phyloP scores from a whole-genome alignment of 2,329 filamentous ascomycete species.

The Pseudogymnoascus destructans region DNA sequence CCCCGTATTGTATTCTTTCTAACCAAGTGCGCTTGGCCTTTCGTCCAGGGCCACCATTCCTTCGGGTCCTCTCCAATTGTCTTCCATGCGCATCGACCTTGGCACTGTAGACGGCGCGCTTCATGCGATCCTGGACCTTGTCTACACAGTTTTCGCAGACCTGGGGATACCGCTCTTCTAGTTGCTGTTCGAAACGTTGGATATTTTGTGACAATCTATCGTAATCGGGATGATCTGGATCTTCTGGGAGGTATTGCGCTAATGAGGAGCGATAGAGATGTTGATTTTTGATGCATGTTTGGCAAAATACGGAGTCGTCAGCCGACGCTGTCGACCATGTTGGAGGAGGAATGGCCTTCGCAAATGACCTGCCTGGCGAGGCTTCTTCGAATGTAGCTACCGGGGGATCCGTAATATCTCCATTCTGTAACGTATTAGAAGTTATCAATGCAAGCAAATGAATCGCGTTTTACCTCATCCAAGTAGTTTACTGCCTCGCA shows the following conservation, averaged over 20 bases:
- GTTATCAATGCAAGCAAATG: neutral
- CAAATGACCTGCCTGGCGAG: conserved; percentile 35
- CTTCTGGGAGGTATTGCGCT: conserved; percentile 65
- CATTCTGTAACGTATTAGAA: conserved; percentile 42
- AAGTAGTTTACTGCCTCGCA: conserved; percentile 86
- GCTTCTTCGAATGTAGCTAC: conserved; percentile 40
- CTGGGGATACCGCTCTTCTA: conserved; percentile 79
- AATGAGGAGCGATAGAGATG: conserved; percentile 63
- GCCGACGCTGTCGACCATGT: conserved; percentile 23
- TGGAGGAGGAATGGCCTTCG: conserved; percentile 30
- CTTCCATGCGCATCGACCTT: conserved; percentile 23
- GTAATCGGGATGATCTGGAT: conserved; percentile 55
- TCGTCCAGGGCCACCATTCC: conserved; percentile 28
- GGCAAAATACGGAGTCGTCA: conserved; percentile 46
- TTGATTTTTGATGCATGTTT: conserved; percentile 78
- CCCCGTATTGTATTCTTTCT: conserved; percentile 30
- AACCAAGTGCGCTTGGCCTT: conserved; percentile 30
- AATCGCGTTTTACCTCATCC: conserved; percentile 52
- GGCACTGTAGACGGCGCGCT: conserved; percentile 62
- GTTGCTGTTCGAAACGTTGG: conserved; percentile 55
- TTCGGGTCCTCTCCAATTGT: conserved; percentile 52
- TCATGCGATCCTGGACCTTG: conserved; percentile 55
- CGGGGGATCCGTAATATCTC: conserved; percentile 81
- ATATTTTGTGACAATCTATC: conserved; percentile 33
- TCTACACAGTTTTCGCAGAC: conserved; percentile 73